These are phyloP conservation scores for Xylogone sp. DNA, from an alignment of 2,329 filamentous ascomycete genomes.

Conservation along the genomic window DNA sequence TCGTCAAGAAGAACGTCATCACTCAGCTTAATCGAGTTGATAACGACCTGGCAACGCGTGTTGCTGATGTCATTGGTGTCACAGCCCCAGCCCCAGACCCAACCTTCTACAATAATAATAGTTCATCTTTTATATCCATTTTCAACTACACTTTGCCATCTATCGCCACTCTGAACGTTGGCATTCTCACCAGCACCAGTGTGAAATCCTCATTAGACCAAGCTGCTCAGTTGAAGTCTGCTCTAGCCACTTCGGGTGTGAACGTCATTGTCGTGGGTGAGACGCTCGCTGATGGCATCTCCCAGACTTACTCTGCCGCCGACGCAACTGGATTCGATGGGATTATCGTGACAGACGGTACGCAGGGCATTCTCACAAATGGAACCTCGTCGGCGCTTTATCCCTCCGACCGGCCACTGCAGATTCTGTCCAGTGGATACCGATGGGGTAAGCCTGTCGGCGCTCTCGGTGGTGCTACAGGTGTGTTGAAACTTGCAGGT, in stretches of 20 bases:
- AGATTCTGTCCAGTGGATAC: constrained; percentile 61
- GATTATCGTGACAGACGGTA: constrained; percentile 55
- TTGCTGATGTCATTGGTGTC: constrained; percentile 58
- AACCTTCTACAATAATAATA: constrained; percentile 67
- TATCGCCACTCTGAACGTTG: constrained; percentile 61
- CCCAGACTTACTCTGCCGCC: constrained; percentile 61
- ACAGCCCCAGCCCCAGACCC: constrained; percentile 54
- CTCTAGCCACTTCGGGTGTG: constrained; percentile 48
- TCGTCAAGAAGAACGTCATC: constrained; percentile 63
- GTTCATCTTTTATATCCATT: constrained; percentile 56
- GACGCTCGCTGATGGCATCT: constrained; percentile 47
- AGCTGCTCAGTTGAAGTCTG: constrained; percentile 45
- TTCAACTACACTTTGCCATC: constrained; percentile 54
- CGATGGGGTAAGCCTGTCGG: constrained; percentile 68
- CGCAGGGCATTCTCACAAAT: constrained; percentile 46
- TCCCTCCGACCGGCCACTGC: constrained; percentile 57
- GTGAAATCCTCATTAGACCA: constrained; percentile 41
- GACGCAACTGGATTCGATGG: constrained; percentile 61
- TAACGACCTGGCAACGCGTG: constrained; percentile 63
- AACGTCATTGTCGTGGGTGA: constrained; percentile 59
- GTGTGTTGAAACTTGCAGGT: constrained; percentile 11
- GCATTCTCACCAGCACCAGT: constrained; percentile 50
- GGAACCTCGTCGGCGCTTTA: constrained; percentile 49
- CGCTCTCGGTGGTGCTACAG: constrained; percentile 45
- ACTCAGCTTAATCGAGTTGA: constrained; percentile 65